Conservation (phyloP, 495 filamentous ascomycete species). For the Aspergillus conjunctus region DNA sequence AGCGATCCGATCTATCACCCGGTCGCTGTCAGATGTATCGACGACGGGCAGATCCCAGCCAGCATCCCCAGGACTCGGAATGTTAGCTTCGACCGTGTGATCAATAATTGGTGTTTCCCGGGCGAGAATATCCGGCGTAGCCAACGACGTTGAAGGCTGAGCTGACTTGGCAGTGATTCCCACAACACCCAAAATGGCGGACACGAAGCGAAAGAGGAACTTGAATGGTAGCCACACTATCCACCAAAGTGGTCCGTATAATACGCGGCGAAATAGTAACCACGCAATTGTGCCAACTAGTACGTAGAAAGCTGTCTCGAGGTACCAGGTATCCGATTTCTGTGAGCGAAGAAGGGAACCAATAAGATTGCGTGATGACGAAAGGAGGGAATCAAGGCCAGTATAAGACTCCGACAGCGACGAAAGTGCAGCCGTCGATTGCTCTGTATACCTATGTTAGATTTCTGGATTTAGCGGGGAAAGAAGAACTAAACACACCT, state of each 20-base stretch:
- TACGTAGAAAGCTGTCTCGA: conserved; percentile 83
- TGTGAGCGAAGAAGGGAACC: conserved; percentile 78
- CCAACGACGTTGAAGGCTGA: conserved; percentile 31
- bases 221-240: conserved; percentile 78
- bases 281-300: conserved; percentile 75
- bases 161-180: conserved; percentile 40
- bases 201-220: conserved; percentile 53
- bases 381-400: conserved; percentile 73
- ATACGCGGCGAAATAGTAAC: conserved; percentile 78
- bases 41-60: conserved; percentile 30
- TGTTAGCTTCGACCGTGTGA: conserved; percentile 21
- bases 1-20: conserved; percentile 56
- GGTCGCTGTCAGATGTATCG: conserved; percentile 36
- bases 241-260: conserved; percentile 93
- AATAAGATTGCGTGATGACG: conserved; percentile 71
- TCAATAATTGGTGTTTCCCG: conserved; percentile 23
- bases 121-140: conserved; percentile 1
- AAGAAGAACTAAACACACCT: conserved; percentile 32
- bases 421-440: conserved; percentile 77
- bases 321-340: conserved; percentile 97
- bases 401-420: conserved; percentile 79
- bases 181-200: conserved; percentile 44
- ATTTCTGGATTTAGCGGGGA: background rate
- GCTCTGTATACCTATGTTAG: conserved; percentile 41
- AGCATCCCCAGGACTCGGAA: conserved; percentile 25